Evolutionary conservation across 179 eudicot species (phyloP).

Genomic region (Sideroxylon spinosum): DNA sequence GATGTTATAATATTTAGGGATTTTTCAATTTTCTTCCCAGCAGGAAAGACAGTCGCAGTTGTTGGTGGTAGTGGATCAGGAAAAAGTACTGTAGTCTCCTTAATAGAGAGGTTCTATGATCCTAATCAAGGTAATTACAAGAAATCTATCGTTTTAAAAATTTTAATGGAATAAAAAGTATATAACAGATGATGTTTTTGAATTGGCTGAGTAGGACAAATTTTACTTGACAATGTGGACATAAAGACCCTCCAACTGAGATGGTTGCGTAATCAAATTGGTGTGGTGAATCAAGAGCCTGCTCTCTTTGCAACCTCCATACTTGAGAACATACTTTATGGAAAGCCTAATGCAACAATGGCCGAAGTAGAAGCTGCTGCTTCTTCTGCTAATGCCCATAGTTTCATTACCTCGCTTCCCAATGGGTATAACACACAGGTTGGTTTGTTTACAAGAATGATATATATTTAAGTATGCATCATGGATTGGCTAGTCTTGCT

Average conservation of each 20-base stretch:
- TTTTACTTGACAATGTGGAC: conserved; percentile 81
- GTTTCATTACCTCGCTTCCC: conserved; percentile 88
- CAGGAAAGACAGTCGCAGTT: conserved; percentile 95
- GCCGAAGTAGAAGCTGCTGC: conserved; percentile 92
- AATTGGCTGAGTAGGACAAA: conserved; percentile 49
- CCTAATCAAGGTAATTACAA: conserved; percentile 67
- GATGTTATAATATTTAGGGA: conserved; percentile 86
- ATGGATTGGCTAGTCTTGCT: neutral
- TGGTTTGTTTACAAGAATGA: neutral
- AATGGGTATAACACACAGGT: conserved; percentile 96
- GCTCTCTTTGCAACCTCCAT: conserved; percentile 96
- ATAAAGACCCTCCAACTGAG: conserved; percentile 69
- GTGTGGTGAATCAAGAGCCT: conserved; percentile 96
- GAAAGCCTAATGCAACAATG: conserved; percentile 84
- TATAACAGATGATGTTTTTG: conserved; percentile 5
- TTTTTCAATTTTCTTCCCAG: conserved; percentile 89
- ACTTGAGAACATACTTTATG: conserved; percentile 88
- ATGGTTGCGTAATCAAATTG: conserved; percentile 88
- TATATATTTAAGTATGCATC: neutral
- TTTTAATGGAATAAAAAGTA: neutral
- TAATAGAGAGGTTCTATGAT: conserved; percentile 93
- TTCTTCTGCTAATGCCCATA: conserved; percentile 92
- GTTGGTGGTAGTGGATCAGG: conserved; percentile 99
- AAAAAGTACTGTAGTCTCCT: conserved; percentile 90
- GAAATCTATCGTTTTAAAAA: neutral